Base-by-base conservation (phyloP, 805 yeast genomes). In the Ogataea salicorniae region DNA sequence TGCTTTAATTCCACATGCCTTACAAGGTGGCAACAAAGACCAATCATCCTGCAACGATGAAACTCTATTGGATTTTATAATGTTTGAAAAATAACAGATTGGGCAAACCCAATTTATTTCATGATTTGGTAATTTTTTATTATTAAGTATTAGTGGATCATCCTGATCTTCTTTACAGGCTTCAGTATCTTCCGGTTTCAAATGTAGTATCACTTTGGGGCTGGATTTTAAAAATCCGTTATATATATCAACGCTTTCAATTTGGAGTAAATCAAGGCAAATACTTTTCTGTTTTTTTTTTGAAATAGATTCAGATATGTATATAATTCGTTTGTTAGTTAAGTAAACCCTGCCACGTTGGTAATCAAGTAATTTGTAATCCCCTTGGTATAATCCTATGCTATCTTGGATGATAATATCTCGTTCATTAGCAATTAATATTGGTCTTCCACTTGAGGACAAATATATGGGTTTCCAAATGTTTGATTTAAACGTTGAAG, bases 371-470 rank as follows among this genome's bases (percentile, higher is more conserved):
- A 87, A 75, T 67, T 87, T 87, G 49, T 70, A 69, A 48, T 80
- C 80, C 20, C 89, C 95, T 56, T 85, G 91, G 60, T 91, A 91
- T 3, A 91, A 63, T 0, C 97, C 97, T 1, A 87, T 76, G 18
- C 71, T 66, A 45, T 72, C 73, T 48, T 74, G 80, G 1, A 83
- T 78, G 2, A 72, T 59, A 2, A 82, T 63, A 52, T 79, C 81
- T 35, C 69, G 66, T 57, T 84, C 91, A 38, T 51, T 42, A 1
- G 52, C 48, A 5, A 41, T 16, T 5, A 60, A 42, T 4, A 54
- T 35, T 0, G 71, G 71, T 39, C 71, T 46, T 7, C 70, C 71
- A 44, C 70, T 61, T 1, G 61, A 46, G 0, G 69, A 57, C 4
- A 67, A 48, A 9, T 22, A 34, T 2, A 53, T 53, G 16, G 34